These are phyloP conservation scores for Mortierella claussenii DNA, from an alignment of 192 early-diverging fungal species.

Conservation along the genomic window DNA sequence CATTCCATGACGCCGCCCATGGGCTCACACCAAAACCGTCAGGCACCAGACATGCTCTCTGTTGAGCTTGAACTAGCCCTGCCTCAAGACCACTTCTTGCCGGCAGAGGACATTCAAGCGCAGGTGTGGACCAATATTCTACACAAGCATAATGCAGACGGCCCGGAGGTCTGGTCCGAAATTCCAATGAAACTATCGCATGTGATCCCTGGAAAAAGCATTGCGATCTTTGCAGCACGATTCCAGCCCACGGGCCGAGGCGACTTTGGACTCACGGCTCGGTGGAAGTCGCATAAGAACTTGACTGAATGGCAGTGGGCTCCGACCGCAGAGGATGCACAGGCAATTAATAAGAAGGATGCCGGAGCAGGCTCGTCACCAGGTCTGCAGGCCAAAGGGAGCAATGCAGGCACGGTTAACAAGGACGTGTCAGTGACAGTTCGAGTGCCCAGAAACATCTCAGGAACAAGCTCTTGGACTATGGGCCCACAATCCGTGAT, in stretches of 20 bases:
- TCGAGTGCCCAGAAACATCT: constrained; percentile 34
- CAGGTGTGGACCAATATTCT: constrained; percentile 50
- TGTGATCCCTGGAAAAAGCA: constrained; percentile 25
- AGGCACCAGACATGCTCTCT: constrained; percentile 38
- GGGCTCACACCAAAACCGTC: constrained; percentile 29
- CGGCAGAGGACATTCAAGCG: constrained; percentile 35
- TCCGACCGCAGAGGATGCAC: constrained; percentile 3
- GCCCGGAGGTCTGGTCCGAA: constrained; percentile 37
- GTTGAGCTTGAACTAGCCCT: constrained; percentile 28
- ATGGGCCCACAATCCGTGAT: constrained; percentile 47
- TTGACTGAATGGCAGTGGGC: constrained; percentile 42
- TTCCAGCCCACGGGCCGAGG: constrained; percentile 43
- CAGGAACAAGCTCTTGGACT: constrained; percentile 28
- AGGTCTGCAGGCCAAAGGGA: no score
- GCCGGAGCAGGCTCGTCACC: background rate
- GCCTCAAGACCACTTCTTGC: constrained; percentile 43
- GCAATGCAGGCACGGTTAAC: background rate
- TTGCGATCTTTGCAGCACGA: constrained; percentile 38
- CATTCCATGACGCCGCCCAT: constrained; percentile 33
- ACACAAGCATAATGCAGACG: constrained; percentile 36
- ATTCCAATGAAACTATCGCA: constrained; percentile 41
- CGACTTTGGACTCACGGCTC: constrained; percentile 41
- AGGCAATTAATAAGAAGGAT: background rate
- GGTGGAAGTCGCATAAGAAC: constrained; percentile 44
- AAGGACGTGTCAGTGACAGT: constrained; percentile 28